Evolutionary conservation across 2,329 filamentous ascomycete species (phyloP), one percentile per base, ranked within the genome.

Genomic region (Penicillium sp.): DNA sequence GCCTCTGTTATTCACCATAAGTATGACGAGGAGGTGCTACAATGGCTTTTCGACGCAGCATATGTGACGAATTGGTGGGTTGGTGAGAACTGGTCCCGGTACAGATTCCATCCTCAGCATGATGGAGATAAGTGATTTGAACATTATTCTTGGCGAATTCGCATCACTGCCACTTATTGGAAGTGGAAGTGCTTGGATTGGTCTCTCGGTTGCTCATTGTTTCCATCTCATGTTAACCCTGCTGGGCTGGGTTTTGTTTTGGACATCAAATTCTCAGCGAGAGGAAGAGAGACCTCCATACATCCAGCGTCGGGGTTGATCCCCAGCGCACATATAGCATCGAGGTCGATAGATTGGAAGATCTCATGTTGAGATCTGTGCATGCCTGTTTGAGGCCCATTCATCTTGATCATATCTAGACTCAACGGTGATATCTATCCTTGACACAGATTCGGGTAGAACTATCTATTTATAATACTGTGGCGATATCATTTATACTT

Each of bases 41-140:
- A 62, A 40, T 77, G 75, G 75, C 62, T 72, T 4, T 53, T 56
- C 6, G 66, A 75, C 31, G 75, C 74, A 0, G 70, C 70, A 15
- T 64, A 69, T 35, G 64, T 75, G 8, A 69, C 67, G 4, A 64
- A 65, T 46, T 77, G 75, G 75, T 76, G 73, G 72, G 67, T 74
- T 12, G 62, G 65, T 40, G 75, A 77, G 55, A 69, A 65, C 18
- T 60, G 59, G 55, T 43, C 43, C 8, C 60, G 58, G 11, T 65
- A 61, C n/a, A 29, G 27, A 22, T 54, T 33, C 22, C 18, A 53
- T n/a, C 51, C 51, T 25, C 6, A 40, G 18, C 3, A 27, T 7
- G 5, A 41, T 15, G 42, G 26, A 8, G 33, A 47, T 6, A n/a
- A 29, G 23, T 46, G 49, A 51, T 47, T 33, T n/a, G 11, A 46